Conservation (phyloP, 2,329 filamentous ascomycete genomes). For the Botryotinia calthae region DNA sequence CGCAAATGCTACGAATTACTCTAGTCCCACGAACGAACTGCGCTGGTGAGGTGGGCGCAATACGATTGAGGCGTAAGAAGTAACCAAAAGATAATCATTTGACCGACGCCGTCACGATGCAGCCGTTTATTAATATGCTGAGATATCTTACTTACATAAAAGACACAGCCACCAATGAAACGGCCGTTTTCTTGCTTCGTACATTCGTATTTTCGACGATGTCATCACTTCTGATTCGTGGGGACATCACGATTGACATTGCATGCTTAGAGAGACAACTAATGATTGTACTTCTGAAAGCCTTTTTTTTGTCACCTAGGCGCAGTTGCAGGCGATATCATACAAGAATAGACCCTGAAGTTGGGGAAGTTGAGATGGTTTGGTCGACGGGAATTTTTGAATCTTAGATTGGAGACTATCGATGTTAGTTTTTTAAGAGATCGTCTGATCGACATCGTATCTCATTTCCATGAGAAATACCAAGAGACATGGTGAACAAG, state of each 20-base stretch:
- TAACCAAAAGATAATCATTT: not conserved
- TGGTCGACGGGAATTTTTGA: not conserved
- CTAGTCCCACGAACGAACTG: not conserved
- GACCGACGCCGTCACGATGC: not conserved
- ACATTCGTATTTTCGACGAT: not conserved
- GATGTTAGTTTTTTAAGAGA: not conserved
- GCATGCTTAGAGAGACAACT: not conserved
- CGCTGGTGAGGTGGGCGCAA: not conserved
- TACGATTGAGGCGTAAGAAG: not conserved
- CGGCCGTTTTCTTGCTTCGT: not conserved
- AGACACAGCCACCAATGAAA: slow-evolving; percentile 5
- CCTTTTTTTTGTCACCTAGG: not conserved
- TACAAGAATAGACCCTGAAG: not conserved
- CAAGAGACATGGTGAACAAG: not conserved
- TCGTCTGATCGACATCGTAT: slow-evolving; percentile 5
- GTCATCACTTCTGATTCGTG: slow-evolving; percentile 4
- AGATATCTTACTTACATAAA: not conserved
- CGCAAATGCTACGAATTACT: not conserved
- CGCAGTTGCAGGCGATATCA: slow-evolving; percentile 7
- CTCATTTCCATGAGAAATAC: not conserved
- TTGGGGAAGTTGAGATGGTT: not conserved
- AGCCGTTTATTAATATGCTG: not conserved
- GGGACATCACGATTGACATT: slow-evolving; percentile 2
- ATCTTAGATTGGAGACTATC: not conserved
- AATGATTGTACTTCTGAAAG: not conserved